Percentiles rank a stretch among this genome's conserved stretches.
Evolutionary conservation across 768 basidiomycete species (phyloP).

Genomic region (Rhizopogon sp.): DNA sequence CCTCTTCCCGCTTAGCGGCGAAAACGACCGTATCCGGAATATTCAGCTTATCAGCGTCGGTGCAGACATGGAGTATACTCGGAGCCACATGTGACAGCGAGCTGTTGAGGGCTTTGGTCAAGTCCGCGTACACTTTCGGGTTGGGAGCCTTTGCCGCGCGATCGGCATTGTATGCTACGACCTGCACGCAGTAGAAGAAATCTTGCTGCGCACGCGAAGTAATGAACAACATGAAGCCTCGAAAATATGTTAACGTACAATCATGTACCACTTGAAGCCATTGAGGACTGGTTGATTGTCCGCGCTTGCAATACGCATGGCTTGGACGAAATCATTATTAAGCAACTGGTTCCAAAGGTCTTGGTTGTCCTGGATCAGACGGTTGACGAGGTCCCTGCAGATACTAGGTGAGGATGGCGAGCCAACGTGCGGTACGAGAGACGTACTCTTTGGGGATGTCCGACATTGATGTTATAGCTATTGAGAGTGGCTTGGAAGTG

Average conservation of each 20-base stretch:
- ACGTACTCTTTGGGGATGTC: not conserved
- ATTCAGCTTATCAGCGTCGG: conserved; percentile 1
- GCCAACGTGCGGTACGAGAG: not conserved
- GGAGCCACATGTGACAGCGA: conserved; percentile 2
- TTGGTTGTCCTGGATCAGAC: conserved; percentile 9
- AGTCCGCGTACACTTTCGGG: conserved; percentile 1
- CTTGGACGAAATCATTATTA: conserved; percentile 3
- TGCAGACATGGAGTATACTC: conserved; percentile 1
- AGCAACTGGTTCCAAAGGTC: conserved; percentile 9
- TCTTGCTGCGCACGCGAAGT: conserved; percentile 5
- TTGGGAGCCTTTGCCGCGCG: conserved; percentile 6
- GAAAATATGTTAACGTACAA: not conserved
- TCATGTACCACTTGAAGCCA: conserved; percentile 10
- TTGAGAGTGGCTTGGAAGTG: not conserved
- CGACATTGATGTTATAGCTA: not conserved
- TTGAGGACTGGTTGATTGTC: conserved; percentile 1
- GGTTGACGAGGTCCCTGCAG: conserved; percentile 7
- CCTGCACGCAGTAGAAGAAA: conserved; percentile 8
- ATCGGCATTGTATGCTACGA: conserved; percentile 8
- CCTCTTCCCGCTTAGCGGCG: not conserved
- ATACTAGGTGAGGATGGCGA: not conserved
- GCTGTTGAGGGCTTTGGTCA: conserved; percentile 1
- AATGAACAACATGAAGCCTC: not conserved
- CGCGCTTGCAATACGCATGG: conserved; percentile 3
- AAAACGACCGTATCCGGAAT: conserved; percentile 5